Evolutionary conservation across 768 basidiomycete genomes (phyloP).

Genomic region (Tylopilus cervinicoccineus): DNA sequence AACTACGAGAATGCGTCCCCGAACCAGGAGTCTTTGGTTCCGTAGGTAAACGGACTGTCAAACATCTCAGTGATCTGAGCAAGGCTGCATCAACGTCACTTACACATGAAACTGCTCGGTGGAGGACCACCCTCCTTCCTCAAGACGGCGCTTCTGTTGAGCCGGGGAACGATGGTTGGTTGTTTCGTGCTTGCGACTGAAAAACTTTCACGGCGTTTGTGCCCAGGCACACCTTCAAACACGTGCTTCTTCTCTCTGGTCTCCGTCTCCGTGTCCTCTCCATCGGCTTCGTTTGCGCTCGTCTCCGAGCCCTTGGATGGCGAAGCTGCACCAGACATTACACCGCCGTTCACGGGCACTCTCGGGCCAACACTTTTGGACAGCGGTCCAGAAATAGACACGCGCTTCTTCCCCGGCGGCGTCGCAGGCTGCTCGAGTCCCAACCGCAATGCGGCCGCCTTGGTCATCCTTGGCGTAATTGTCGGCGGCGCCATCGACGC

Average conservation of each 20-base stretch:
- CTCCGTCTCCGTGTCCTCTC: conserved; percentile 28
- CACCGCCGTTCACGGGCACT: conserved; percentile 2
- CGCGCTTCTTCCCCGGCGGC: conserved; percentile 36
- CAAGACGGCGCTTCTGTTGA: conserved; percentile 42
- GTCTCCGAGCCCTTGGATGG: conserved; percentile 9
- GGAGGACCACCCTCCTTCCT: conserved; percentile 47
- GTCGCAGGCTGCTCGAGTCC: conserved; percentile 45
- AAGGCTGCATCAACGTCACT: conserved; percentile 26
- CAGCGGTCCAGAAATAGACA: conserved; percentile 27
- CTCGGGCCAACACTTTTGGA: conserved; percentile 7
- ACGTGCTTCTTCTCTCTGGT: conserved; percentile 35
- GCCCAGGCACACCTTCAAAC: conserved; percentile 82
- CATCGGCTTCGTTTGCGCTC: conserved; percentile 28
- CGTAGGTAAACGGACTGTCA: conserved; percentile 45
- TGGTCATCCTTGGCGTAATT: conserved; percentile 72
- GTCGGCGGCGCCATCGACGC: conserved; percentile 70
- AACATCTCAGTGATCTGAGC: background rate
- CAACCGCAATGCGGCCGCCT: conserved; percentile 66
- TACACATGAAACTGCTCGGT: conserved; percentile 69
- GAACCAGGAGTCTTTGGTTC: conserved; percentile 39
- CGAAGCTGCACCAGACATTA: conserved; percentile 7
- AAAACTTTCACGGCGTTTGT: conserved; percentile 75
- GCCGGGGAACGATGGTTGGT: conserved; percentile 41
- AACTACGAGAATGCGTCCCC: conserved; percentile 37
- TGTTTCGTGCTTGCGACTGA: conserved; percentile 53